phyloP scores from a whole-genome alignment of 768 basidiomycete genomes.

The Pholiota molesta region DNA sequence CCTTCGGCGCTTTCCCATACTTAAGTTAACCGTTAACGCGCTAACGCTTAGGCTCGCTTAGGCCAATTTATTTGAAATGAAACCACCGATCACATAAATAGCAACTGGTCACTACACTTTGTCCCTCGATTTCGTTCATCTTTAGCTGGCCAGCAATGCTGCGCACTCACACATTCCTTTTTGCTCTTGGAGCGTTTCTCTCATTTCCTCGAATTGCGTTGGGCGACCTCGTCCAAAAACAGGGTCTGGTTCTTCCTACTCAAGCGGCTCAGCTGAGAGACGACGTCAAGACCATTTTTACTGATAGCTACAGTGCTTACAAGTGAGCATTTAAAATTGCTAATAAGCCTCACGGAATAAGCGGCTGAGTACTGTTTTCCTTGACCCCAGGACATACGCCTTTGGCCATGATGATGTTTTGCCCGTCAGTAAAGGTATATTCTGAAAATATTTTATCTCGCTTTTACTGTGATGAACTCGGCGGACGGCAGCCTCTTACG shows the following conservation, averaged over 20 bases:
- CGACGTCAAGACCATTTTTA: conserved; percentile 52
- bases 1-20: background rate
- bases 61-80: background rate
- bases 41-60: background rate
- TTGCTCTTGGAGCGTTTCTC: conserved; percentile 27
- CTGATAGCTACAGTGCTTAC: conserved; percentile 57
- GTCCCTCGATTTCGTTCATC: conserved; percentile 4
- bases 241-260: conserved; percentile 44
- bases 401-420: conserved; percentile 64
- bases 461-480: background rate
- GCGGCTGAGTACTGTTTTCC: background rate
- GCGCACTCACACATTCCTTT: conserved; percentile 25
- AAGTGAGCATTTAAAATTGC: conserved; percentile 36
- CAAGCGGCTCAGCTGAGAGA: conserved; percentile 37
- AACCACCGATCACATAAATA: background rate
- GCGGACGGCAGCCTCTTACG: conserved; percentile 29
- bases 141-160: conserved; percentile 16
- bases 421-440: conserved; percentile 46
- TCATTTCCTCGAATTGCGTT: conserved; percentile 26
- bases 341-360: background rate
- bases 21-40: too few species aligned
- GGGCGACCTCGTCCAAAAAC: conserved; percentile 47
- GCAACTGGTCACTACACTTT: background rate
- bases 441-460: background rate
- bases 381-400: conserved; percentile 47